Percentiles rank a stretch among this genome's conserved stretches.
Conservation (phyloP, 108 stramenopile species). For the Nitzschia palea region DNA sequence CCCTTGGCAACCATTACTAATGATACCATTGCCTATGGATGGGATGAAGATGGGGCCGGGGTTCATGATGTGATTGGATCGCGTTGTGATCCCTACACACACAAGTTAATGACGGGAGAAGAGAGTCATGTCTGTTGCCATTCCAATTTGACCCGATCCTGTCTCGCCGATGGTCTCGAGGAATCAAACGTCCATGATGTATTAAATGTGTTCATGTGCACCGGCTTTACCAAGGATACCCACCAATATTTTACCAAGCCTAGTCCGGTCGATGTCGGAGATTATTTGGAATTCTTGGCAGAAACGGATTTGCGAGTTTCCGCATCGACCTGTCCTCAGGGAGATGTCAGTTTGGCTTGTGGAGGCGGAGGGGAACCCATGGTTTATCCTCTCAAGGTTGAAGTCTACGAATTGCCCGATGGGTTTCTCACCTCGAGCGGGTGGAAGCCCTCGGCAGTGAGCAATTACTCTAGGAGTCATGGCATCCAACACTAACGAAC, state of each 20-base stretch:
- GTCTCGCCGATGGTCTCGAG: constrained; percentile 29
- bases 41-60: constrained; percentile 63
- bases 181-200: constrained; percentile 64
- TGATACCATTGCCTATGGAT: constrained; percentile 60
- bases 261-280: constrained; percentile 59
- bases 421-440: constrained; percentile 26
- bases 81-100: constrained; percentile 69
- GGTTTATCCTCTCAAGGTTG: constrained; percentile 48
- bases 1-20: constrained; percentile 53
- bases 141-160: constrained; percentile 51
- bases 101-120: constrained; percentile 46
- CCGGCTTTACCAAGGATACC: constrained; percentile 54
- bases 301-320: constrained; percentile 52
- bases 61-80: constrained; percentile 66
- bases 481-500: too few species aligned
- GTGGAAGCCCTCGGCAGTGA: constrained; percentile 47
- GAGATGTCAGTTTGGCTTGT: constrained; percentile 58
- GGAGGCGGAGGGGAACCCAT: constrained; percentile 40
- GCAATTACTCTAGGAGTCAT: constrained; percentile 46
- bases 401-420: constrained; percentile 41
- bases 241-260: constrained; percentile 72
- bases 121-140: constrained; percentile 39
- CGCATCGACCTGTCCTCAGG: constrained; percentile 60
- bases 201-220: constrained; percentile 70
- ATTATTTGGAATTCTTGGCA: constrained; percentile 67